Base-by-base conservation (phyloP, 768 basidiomycete species). In the Suillus hirtellus region DNA sequence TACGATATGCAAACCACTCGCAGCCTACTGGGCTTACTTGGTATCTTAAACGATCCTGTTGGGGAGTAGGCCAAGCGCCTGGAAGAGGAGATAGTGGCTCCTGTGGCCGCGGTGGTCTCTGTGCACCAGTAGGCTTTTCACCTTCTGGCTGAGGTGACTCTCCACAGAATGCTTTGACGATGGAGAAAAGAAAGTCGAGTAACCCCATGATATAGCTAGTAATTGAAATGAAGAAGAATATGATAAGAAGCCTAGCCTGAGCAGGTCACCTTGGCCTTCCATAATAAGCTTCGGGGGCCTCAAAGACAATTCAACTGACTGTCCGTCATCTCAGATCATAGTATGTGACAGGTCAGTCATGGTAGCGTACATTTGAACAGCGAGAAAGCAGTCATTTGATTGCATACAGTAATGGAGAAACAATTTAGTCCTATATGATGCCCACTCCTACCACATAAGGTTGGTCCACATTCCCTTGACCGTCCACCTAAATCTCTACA, bases 401-500 rank as follows among this genome's bases (percentile, higher is more conserved):
- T 56, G 55, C 34, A 40, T 56, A 56, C 21, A 56, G 1, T 40
- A 56, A 10, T 56, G 7, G 17, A 40, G 21, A 56, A 38, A 38
- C 17, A 56, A 24, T 17, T 56, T 14, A 21, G 15, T 38, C 35
- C 5, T n/a, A 11, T 53, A 27, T 7, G 15, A n/a, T 35, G 35
- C 15, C 37, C 55, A 40, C 55, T 24, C 55, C 55, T 17, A 56
- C 8, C 38, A 40, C 55, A 56, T 38, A 24, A 56, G 10, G 21
- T 56, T 56, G 24, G 55, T 56, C 55, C 58, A 68, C 74, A 75
- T 67, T 73, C 73, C 74, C 72, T 63, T 65, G 71, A 67, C 75
- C 73, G 14, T 55, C 44, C 31, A 55, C 62, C 68, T 79, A 93
- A 64, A 95, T 86, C 70, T 95, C 93, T 75, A 96, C 79, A 46